Evolutionary conservation across 176 grass and related monocot genomes (phyloP), one percentile per base, ranked within the genome.

Genomic region (Avena insularis): DNA sequence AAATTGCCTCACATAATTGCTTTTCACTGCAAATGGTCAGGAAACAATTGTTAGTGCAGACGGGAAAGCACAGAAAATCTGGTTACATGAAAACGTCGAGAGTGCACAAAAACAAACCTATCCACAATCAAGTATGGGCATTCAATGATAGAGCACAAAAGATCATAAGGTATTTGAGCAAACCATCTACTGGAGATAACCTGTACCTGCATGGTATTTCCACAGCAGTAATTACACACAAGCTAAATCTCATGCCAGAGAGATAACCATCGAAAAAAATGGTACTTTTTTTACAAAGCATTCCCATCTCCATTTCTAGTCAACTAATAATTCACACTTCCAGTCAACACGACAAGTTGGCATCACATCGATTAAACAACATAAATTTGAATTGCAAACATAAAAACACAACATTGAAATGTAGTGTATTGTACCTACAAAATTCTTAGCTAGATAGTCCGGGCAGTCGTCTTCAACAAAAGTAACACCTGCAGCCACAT

Each of bases 91-190:
- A 78, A 89, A 47, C 12, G 36, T 29, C 63, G 70, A 75, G 10
- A 66, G 82, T 65, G 27, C 8, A 71, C 21, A 76, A 40, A 25
- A 21, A 86, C 64, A 6, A 85, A 94, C 93, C 93, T 94, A 59
- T 94, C 90, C 67, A 92, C 71, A 19, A 88, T 94, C 79, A 94
- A 83, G 56, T 66, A 75, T 31, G 88, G 88, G 50, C 67, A 87
- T 47, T 90, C 83, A 11, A 90, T 84, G 62, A 74, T 86, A 15
- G 85, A 92, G 85, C 31, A 84, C 33, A 95, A 53, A 47, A 95
- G 75, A 86, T 76, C 86, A 86, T 95, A 95, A 58, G 93, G 90
- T 77, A 92, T 86, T 80, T 88, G 82, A 90, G 50, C n/a, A 92
- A 94, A 94, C 10, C 75, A 84, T 12, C 15, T 84, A 75, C 54